These are phyloP conservation scores for Viola odorata DNA, from an alignment of 345 rosid genomes.

Conservation along the genomic window DNA sequence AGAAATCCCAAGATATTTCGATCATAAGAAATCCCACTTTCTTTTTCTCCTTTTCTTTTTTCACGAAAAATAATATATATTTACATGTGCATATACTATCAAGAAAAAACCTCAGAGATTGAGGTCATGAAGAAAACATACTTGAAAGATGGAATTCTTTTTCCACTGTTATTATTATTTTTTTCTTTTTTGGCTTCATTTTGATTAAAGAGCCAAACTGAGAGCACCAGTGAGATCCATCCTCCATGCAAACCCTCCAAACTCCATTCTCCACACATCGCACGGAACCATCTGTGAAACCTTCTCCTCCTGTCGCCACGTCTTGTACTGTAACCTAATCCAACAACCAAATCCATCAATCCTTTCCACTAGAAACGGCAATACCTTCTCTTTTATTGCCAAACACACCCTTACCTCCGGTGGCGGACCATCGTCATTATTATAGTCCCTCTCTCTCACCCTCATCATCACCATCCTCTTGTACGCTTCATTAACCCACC, in stretches of 20 bases:
- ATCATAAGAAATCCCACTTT: too few species aligned
- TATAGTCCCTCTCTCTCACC: background rate
- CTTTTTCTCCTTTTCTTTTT: too few species aligned
- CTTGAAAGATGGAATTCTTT: background rate
- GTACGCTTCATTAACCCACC: constrained; percentile 69
- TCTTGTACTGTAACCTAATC: constrained; percentile 56
- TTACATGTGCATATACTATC: too few species aligned
- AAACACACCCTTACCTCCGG: constrained; percentile 35
- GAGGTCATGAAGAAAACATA: background rate
- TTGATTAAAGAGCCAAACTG: constrained; percentile 36
- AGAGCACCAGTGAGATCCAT: constrained; percentile 72
- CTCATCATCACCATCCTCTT: constrained; percentile 34
- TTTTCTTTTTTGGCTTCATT: background rate
- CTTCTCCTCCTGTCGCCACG: constrained; percentile 30
- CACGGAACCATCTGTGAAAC: constrained; percentile 51
- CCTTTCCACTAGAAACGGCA: constrained; percentile 9
- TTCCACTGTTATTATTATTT: background rate
- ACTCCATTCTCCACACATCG: constrained; percentile 62
- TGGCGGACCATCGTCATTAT: background rate
- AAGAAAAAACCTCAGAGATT: background rate
- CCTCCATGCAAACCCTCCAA: constrained; percentile 76
- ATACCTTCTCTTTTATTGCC: constrained; percentile 41
- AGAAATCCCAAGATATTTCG: too few species aligned
- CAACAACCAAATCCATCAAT: constrained; percentile 41
- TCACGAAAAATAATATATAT: too few species aligned